Base-by-base conservation (phyloP, 2,329 filamentous ascomycete genomes). In the Helminthosporium solani region DNA sequence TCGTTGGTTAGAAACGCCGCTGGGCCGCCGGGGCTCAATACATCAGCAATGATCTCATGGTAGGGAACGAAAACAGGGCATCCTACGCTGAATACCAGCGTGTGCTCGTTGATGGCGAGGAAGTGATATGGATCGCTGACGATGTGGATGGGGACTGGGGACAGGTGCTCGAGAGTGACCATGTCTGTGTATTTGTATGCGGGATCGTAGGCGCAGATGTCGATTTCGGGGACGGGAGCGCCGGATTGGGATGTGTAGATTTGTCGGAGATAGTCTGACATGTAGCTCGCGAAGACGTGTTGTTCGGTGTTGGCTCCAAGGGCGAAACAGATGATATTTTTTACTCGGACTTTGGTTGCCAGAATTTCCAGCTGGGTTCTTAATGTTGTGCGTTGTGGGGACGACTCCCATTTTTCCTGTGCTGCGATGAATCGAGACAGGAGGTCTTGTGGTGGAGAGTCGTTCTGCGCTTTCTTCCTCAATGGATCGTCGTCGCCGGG, bases 71-170 rank as follows among this genome's bases (percentile, higher is more conserved):
- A 16, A 0, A 8, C 1, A 2, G 36, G 47, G 0, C 15, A 12
- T 16, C 27, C 12, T 11, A 47, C 25, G 7, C 8, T 15, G 1
- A 56, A 19, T 1, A 49, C 33, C 1, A 51, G 38, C 4, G 50
- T 51, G 21, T 40, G 34, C 3, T 45, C 21, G 1, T 23, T 44
- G 15, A 55, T 49, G 14, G 40, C 15, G 37, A 49, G 41, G 31
- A 47, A 49, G 15, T 51, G 35, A 30, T 51, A 38, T 1, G 47
- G 50, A 14, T 44, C 38, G 2, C 45, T 43, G n/a, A 49, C 45
- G 1, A 53, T 21, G 12, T 27, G 42, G 2, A 49, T 47, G 6
- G 43, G 42, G 23, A 25, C 23, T 3, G 40, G 47, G 7, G 40
- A 18, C 15, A 53, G 30, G 2, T 34, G 19, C 2, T 33, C 21